These are phyloP conservation scores for Tetrahymena elliotti DNA, from an alignment of 73 alveolate genomes.

Conservation along the genomic window DNA sequence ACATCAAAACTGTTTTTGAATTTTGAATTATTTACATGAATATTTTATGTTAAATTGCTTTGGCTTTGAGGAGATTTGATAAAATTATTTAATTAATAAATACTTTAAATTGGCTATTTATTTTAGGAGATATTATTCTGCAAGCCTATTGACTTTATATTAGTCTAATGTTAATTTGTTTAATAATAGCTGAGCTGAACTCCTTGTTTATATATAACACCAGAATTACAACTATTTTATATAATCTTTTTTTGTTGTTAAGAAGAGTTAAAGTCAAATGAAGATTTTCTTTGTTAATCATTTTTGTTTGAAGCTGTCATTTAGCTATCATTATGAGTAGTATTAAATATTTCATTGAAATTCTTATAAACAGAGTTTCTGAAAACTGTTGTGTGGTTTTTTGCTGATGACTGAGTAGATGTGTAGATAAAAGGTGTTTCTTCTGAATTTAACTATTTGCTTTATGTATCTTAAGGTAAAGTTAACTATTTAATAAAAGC, in stretches of 20 bases:
- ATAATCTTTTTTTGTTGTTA: neutral
- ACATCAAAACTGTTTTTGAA: neutral
- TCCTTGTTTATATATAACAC: neutral
- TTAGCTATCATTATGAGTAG: neutral
- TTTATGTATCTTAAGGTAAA: neutral
- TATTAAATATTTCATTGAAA: neutral
- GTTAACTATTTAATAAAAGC: neutral
- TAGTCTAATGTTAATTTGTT: too few relatives aligned
- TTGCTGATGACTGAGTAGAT: neutral
- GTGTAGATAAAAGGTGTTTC: neutral
- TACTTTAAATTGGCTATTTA: neutral
- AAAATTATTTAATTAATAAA: neutral
- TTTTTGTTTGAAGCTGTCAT: neutral
- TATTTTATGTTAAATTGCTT: neutral
- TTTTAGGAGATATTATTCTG: too few relatives aligned
- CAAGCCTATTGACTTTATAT: neutral
- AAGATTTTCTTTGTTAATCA: neutral
- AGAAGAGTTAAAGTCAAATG: neutral
- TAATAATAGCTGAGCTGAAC: neutral
- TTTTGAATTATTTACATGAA: neutral
- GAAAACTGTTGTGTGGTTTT: neutral
- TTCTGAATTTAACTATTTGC: neutral
- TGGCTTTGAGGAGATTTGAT: neutral
- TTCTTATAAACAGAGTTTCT: neutral
- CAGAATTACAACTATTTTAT: neutral